Evolutionary conservation across 345 rosid species (phyloP), one percentile per base, ranked within the genome.

Genomic region (Citrus mangshanensis): DNA sequence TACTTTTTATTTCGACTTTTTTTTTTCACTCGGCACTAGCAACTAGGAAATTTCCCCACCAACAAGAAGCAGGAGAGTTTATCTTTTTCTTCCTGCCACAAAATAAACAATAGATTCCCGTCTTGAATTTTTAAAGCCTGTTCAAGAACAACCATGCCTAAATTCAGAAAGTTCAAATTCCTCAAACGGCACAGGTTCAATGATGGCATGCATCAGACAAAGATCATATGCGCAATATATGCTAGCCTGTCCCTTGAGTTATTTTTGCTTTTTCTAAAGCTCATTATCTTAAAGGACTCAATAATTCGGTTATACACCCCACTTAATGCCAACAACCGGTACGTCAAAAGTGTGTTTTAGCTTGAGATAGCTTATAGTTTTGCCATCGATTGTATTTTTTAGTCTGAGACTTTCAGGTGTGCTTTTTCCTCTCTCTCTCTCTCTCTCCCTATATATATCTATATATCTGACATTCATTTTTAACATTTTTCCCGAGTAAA

Each of bases 231-330:
- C 73, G 27, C 38, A 28, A 28, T 46, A 65, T 19, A 66, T 22
- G 80, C 80, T 68, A 78, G 70, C 67, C 81, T 82, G 86, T 82
- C 81, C 81, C 75, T 70, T 22, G 37, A 74, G 73, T 62, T 61
- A 75, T 76, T 75, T 22, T 28, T 68, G 35, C 77, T 82, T 82
- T 81, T 79, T 74, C 61, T 60, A 79, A 81, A 78, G 79, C 71
- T 76, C 24, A 60, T 60, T 64, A 35, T 74, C 77, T 69, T 30
- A 77, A 79, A 83, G 76, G 76, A 38, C 32, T 75, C 85, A 81
- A 84, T 83, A 81, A 87, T 82, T 79, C 65, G 64, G 73, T 54
- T 49, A 30, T 65, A 37, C 71, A 63, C 75, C 79, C 85, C 78
- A 74, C 79, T 14, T 66, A 46, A 28, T 34, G 30, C 18, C 13